Evolutionary conservation across 805 yeast species (phyloP).

Genomic region (Blastobotrys parvus): DNA sequence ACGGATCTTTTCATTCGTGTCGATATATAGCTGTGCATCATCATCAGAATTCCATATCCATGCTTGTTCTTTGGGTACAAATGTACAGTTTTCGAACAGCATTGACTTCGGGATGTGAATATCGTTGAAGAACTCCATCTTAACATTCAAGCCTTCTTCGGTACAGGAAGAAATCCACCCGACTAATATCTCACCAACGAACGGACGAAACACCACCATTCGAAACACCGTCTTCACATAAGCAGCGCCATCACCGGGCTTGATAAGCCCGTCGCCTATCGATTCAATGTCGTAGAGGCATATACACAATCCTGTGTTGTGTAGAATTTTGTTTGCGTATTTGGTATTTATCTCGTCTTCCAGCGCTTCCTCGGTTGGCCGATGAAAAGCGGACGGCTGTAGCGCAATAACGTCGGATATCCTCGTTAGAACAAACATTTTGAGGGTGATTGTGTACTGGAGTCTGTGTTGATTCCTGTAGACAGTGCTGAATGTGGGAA

Average conservation of each 20-base stretch:
- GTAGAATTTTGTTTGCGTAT: conserved; percentile 78
- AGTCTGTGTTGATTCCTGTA: not conserved
- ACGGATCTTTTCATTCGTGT: conserved; percentile 83
- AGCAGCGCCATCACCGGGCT: conserved; percentile 92
- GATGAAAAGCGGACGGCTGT: conserved; percentile 75
- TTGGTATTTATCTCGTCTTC: conserved; percentile 75
- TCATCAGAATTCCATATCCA: conserved; percentile 78
- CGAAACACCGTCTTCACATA: conserved; percentile 69
- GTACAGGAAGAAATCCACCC: conserved; percentile 92
- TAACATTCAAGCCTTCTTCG: conserved; percentile 74
- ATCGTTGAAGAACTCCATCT: conserved; percentile 85
- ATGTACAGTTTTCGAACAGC: conserved; percentile 70
- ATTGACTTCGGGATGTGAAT: conserved; percentile 77
- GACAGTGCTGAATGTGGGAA: too few species aligned
- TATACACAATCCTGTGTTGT: conserved; percentile 75
- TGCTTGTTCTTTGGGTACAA: conserved; percentile 67
- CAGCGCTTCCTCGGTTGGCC: conserved; percentile 64
- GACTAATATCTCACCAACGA: conserved; percentile 82
- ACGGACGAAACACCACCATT: conserved; percentile 81
- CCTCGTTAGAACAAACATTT: conserved; percentile 78
- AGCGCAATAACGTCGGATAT: conserved; percentile 79
- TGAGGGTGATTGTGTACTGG: not conserved
- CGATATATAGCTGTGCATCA: conserved; percentile 68
- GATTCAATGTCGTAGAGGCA: conserved; percentile 74
- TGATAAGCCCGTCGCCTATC: conserved; percentile 82